Evolutionary conservation across 306 rosid genomes (phyloP), one percentile per base, ranked within the genome.

Genomic region (Sicyos baderoa): DNA sequence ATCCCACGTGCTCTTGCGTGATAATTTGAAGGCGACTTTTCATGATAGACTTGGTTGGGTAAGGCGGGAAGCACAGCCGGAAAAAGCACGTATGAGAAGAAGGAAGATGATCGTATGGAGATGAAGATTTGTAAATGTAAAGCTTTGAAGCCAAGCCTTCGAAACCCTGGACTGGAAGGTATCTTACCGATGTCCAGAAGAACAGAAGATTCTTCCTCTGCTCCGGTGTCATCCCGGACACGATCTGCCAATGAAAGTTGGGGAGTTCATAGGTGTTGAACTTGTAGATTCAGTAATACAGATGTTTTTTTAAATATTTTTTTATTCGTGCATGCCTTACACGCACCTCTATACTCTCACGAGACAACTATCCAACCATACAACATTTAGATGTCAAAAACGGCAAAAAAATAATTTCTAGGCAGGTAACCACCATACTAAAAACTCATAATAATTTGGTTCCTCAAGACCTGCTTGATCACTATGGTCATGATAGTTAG

Each of bases 161-260:
- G 76, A 92, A 92, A 47, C 96, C 97, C 79, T 92, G 95, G 22
- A 81, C 88, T n/a, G 98, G 98, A 74, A 89, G 85, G 82, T 89
- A 82, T 82, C 87, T 87, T 72, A 92, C 72, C 7, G 98, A 87
- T 9, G 95, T 92, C 98, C 98, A 89, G 68, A 89, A 89, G 79
- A 89, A 89, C 65, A 92, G 86, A 70, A 92, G 96, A 77, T 77
- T 77, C 84, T 81, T 83, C 77, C 82, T 87, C 79, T 85, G 89
- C 82, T 92, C 86, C 6, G 82, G 77, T 0, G 96, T 75, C 98
- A 92, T 87, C 55, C 67, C 81, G 68, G 80, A 82, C 17, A 92
- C 93, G 76, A 83, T 80, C 96, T 92, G 87, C 75, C n/a, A 5
- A 42, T 63, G 12, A 63, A 11, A 62, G 11, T 8, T 63, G 19